Base-by-base conservation (phyloP, 441 rosid genomes). In the Erysimum pusillum region DNA sequence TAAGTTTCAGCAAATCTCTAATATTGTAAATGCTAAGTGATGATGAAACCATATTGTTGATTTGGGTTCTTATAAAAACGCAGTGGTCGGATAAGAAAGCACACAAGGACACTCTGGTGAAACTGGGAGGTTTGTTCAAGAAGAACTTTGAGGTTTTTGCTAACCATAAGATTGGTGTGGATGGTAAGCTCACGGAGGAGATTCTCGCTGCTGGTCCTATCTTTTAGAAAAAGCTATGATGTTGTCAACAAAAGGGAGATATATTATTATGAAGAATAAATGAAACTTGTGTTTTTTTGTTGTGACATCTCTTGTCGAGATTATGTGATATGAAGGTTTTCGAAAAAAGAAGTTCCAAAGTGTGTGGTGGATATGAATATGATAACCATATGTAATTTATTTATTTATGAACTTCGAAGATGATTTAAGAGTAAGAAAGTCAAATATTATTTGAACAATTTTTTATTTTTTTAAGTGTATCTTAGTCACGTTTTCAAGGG, bases 1-100 rank as follows among this genome's bases (percentile, higher is more conserved):
- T 92, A 8, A 84, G 98, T 75, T 41, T 18, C 44, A 41, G 32
- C 65, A 36, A 54, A 46, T 53, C 54, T 28, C 28, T 25, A 0
- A 0, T 2, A 5, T 18, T 25, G 3, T 17, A 17, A 12, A 74
- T 34, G 7, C 7, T 14, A n/a, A 57, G 51, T 28, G 14, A 60
- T 49, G 14, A 9, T 38, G 63, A 51, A 57, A 28, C 8, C 28
- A 10, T 1, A 3, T 14, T 14, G 65, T 46, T 54, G 61, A 63
- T 18, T 60, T 20, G 53, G 15, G 3, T 13, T 18, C 58, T 44
- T 3, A 41, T 64, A 54, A 51, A 44, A 79, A 59, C 67, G 83
- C 67, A 91, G 95, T 91, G 98, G 96, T 51, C 84, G 2, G 89
- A 91, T 77, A 88, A 91, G 89, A 80, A 82, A 45, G 96, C 94